Percentiles rank a stretch among this genome's conserved stretches.
phyloP scores from a whole-genome alignment of 2,329 filamentous ascomycete genomes.

The Acrocalymma vagum region DNA sequence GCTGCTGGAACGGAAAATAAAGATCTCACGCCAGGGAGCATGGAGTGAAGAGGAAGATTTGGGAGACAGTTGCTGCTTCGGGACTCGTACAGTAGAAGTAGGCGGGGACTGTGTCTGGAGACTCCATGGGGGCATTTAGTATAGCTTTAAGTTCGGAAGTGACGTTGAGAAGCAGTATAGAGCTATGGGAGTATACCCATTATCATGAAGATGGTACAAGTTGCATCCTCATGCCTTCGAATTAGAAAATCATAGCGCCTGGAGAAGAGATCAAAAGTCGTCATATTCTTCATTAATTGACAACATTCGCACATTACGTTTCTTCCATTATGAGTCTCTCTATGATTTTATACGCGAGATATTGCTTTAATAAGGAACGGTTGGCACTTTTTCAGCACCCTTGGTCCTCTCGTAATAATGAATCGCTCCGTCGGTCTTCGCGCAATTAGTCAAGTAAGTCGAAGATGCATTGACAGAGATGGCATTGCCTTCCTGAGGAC shows the following conservation, averaged over 20 bases:
- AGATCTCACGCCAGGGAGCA: conserved; percentile 5
- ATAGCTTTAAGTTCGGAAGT: too few species aligned
- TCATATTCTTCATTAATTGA: too few species aligned
- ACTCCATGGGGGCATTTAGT: conserved; percentile 37
- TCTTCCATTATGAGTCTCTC: too few species aligned
- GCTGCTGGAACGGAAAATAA: conserved; percentile 25
- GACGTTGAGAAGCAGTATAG: too few species aligned
- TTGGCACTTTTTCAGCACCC: conserved; percentile 45
- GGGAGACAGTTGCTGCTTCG: conserved; percentile 42
- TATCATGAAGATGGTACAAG: too few species aligned
- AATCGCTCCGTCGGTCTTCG: conserved; percentile 61
- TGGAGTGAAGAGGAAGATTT: conserved; percentile 25
- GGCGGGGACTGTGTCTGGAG: conserved; percentile 36
- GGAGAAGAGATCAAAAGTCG: too few species aligned
- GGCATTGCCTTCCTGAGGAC: conserved; percentile 62
- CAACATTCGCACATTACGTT: too few species aligned
- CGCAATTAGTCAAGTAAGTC: conserved; percentile 62
- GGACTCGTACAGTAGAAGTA: conserved; percentile 30
- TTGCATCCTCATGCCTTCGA: too few species aligned
- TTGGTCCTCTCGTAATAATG: conserved; percentile 63
- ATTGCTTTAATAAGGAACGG: conserved; percentile 37
- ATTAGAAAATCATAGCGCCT: too few species aligned
- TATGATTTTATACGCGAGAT: too few species aligned
- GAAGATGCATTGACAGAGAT: conserved; percentile 59
- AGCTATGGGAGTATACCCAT: too few species aligned